Conservation (phyloP, 2,329 filamentous ascomycete genomes). For the Colletotrichum euphorbiae region DNA sequence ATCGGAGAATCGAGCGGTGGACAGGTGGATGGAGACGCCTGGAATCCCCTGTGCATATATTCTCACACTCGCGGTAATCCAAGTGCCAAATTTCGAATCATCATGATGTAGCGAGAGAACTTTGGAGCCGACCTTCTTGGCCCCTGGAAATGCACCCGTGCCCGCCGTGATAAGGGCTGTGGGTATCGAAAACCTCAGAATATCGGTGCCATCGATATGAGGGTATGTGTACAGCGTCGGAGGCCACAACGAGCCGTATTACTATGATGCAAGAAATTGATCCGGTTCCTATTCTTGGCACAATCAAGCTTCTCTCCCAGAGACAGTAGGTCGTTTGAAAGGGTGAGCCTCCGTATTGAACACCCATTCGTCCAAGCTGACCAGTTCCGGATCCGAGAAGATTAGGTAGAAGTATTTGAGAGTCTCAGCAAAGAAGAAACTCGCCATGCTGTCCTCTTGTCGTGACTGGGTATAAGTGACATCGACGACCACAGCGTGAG, state of each 20-base stretch:
- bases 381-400: conserved; percentile 71
- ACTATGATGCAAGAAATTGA: conserved; percentile 1
- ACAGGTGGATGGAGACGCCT: background rate
- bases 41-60: background rate
- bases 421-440: conserved; percentile 80
- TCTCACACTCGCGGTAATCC: background rate
- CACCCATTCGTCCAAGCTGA: conserved; percentile 77
- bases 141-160: background rate
- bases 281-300: background rate
- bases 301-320: conserved; percentile 5
- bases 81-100: background rate
- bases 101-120: too few relatives aligned
- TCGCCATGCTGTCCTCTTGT: conserved; percentile 59
- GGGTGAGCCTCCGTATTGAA: conserved; percentile 67
- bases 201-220: background rate
- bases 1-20: background rate
- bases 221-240: background rate
- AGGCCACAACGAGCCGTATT: background rate
- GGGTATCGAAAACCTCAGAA: background rate
- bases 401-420: conserved; percentile 82
- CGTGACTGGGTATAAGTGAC: conserved; percentile 61
- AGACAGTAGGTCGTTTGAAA: conserved; percentile 42
- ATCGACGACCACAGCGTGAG: conserved; percentile 61
- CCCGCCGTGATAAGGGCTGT: background rate
- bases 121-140: background rate